Evolutionary conservation across 2,329 filamentous ascomycete species (phyloP).

Genomic region (Fusarium pininemorale): DNA sequence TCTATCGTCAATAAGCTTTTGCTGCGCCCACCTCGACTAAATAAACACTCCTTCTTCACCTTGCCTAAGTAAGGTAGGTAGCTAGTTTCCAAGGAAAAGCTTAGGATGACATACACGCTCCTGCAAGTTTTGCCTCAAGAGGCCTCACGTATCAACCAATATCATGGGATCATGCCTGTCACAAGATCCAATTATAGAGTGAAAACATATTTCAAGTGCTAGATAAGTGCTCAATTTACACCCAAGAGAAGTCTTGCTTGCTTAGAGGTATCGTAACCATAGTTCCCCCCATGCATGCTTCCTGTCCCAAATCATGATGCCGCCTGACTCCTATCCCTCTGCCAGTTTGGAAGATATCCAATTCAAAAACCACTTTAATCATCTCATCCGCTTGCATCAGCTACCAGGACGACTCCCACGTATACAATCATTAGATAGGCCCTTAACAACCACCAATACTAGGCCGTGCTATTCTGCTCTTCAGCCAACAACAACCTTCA

Average conservation of each 20-base stretch:
- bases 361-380: slow-evolving; percentile 8
- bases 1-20: slow-evolving; percentile 43
- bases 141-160: background rate
- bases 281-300: slow-evolving; percentile 32
- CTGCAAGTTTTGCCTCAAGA: background rate
- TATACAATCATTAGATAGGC: slow-evolving; percentile 12
- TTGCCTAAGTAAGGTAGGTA: background rate
- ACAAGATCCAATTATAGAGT: background rate
- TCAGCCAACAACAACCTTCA: slow-evolving; percentile 82
- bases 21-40: slow-evolving; percentile 34
- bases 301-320: slow-evolving; percentile 30
- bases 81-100: slow-evolving; percentile 19
- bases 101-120: slow-evolving; percentile 12
- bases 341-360: slow-evolving; percentile 11
- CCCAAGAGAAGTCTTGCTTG: slow-evolving; percentile 15
- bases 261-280: slow-evolving; percentile 32
- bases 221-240: background rate
- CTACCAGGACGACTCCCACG: slow-evolving; percentile 11
- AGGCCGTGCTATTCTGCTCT: background rate
- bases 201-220: background rate
- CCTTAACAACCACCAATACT: background rate
- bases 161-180: background rate
- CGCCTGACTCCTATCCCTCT: slow-evolving; percentile 25
- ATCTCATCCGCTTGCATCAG: slow-evolving; percentile 1
- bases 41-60: slow-evolving; percentile 1